Evolutionary conservation across 441 rosid species (phyloP).

Genomic region (Hura crepitans): DNA sequence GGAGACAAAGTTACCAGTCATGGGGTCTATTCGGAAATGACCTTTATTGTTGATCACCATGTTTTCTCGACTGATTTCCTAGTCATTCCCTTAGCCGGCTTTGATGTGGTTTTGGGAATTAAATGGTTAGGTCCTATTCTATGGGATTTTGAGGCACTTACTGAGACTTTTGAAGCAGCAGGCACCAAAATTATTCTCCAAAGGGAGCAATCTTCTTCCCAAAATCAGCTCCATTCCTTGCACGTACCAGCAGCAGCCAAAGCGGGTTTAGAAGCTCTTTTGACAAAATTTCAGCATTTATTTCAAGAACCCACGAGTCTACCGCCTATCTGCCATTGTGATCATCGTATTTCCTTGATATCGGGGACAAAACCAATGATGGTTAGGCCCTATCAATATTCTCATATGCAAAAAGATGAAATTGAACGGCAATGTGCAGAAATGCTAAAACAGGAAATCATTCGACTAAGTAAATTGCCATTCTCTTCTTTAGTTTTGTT

Average conservation of each 20-base stretch:
- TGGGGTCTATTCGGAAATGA: too few relatives aligned
- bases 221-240: too few relatives aligned
- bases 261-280: too few relatives aligned
- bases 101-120: too few relatives aligned
- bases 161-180: background rate
- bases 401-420: background rate
- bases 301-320: rapidly evolving
- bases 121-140: background rate
- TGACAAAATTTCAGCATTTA: too few relatives aligned
- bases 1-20: too few relatives aligned
- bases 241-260: too few relatives aligned
- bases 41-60: too few relatives aligned
- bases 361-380: background rate
- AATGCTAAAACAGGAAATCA: background rate
- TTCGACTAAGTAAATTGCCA: background rate
- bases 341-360: background rate
- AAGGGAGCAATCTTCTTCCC: too few relatives aligned
- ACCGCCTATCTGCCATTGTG: background rate
- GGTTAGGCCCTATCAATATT: background rate
- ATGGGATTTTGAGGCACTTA: background rate
- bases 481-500: background rate
- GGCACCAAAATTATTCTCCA: rapidly evolving
- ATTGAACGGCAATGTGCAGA: background rate
- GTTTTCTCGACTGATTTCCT: too few relatives aligned
- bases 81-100: too few relatives aligned